Base-by-base conservation (phyloP, 441 rosid species). In the Pelargonium cotyledonis region DNA sequence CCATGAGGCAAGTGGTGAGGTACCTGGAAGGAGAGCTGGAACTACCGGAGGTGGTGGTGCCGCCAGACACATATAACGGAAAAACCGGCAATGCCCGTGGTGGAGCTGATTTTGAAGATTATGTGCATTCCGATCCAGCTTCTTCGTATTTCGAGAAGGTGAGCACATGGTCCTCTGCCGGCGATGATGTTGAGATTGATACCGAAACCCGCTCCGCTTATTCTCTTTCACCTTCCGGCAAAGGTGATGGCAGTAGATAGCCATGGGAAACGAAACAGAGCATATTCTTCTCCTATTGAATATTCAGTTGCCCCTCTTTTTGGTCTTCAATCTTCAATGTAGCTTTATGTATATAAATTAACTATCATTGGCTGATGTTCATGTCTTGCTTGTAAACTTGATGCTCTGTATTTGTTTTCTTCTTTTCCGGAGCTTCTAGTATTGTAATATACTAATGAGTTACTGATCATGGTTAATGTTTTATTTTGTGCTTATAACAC, bases 1-100 rank as follows among this genome's bases (percentile, higher is more conserved):
- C 86, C 0, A 84, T 88, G 82, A 90, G 95, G 81, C 91, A 90
- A 74, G 87, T 84, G 9, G 82, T 83, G 70, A 85, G 92, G 82
- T 89, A 83, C 76, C 75, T 93, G 53, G 95, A 89, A 18, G 91
- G 92, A 67, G 91, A 90, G 72, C 72, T 75, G 21, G 76, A 80
- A 0, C 62, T 86, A 63, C 92, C 97, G 3, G 86, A 80, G 23
- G 63, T 66, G 40, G 80, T 85, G 58, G 76, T 81, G 11, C 76
- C 89, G 41, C 89, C 88, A 6, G 88, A 83, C 6, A 82, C 73
- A 49, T 67, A 57, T 60, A 80, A 79, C 55, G 69, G 69, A 46
- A 86, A 75, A 67, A 82, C 71, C 61, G 71, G 70, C 31, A 77
- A 73, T 65, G 65, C 65, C 15, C 58, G 79, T 63, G 44, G 77